phyloP scores from a whole-genome alignment of 2,329 filamentous ascomycete genomes.

The Xylaria sp. region DNA sequence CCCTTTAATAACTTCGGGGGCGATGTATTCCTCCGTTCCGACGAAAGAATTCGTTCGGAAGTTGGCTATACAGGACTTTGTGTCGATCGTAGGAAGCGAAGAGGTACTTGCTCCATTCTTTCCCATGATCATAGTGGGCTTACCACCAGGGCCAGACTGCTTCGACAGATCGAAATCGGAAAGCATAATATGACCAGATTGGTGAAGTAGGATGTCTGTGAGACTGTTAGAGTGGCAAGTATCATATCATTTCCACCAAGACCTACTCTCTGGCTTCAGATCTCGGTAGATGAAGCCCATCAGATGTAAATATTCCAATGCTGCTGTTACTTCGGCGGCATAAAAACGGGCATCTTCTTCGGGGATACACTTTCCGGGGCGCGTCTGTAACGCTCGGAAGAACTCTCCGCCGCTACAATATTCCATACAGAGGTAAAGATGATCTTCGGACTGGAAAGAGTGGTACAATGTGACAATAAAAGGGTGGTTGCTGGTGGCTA shows the following conservation, averaged over 20 bases:
- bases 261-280: conserved; percentile 95
- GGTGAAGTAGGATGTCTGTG: conserved; percentile 92
- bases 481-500: conserved; percentile 97
- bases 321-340: conserved; percentile 95
- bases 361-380: conserved; percentile 95
- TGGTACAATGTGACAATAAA: conserved; percentile 99
- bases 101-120: conserved; percentile 87
- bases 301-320: conserved; percentile 93
- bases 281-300: conserved; percentile 99
- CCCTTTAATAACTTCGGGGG: conserved; percentile 97
- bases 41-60: conserved; percentile 99
- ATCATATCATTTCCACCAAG: conserved; percentile 15
- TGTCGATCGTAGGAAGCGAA: conserved; percentile 95
- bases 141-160: conserved; percentile 94
- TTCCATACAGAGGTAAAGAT: conserved; percentile 99
- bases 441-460: conserved; percentile 98
- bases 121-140: conserved; percentile 96
- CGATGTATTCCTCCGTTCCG: conserved; percentile 98
- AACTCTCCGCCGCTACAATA: conserved; percentile 99
- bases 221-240: conserved; percentile 49
- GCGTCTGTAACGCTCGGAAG: conserved; percentile 94
- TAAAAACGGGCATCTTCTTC: conserved; percentile 98
- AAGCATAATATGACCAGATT: conserved; percentile 99
- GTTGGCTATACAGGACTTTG: conserved; percentile 96
- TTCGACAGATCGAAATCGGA: conserved; percentile 99